Percentiles rank a stretch among this genome's conserved stretches.
These are phyloP conservation scores for Phytophthora lateralis DNA, from an alignment of 352 stramenopile genomes.

Conservation along the genomic window DNA sequence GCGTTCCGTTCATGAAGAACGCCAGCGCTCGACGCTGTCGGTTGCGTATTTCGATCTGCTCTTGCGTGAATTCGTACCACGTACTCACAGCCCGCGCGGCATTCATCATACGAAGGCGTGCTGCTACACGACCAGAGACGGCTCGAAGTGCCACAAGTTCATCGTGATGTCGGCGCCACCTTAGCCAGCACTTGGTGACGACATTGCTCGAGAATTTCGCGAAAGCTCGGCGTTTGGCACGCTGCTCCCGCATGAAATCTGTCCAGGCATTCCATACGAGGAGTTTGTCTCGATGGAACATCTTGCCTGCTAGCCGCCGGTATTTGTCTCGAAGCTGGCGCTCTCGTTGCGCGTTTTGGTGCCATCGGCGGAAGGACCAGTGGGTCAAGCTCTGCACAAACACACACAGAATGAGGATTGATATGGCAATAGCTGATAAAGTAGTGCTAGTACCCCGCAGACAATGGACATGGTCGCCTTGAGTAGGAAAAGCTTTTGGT, in stretches of 20 bases:
- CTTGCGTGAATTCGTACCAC: conserved; percentile 71
- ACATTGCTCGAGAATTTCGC: conserved; percentile 66
- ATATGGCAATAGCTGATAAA: conserved; percentile 3
- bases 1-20: conserved; percentile 65
- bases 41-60: conserved; percentile 55
- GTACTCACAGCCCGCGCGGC: conserved; percentile 52
- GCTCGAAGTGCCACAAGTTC: conserved; percentile 41
- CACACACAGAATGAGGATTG: not conserved
- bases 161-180: conserved; percentile 56
- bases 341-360: conserved; percentile 42
- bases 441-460: conserved; percentile 43
- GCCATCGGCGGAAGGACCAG: conserved; percentile 78
- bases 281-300: conserved; percentile 62
- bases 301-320: conserved; percentile 46
- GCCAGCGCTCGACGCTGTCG: conserved; percentile 56
- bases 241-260: conserved; percentile 57
- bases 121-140: conserved; percentile 49
- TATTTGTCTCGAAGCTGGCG: conserved; percentile 55
- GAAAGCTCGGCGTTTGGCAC: conserved; percentile 60
- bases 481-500: conserved; percentile 74
- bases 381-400: conserved; percentile 54
- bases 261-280: conserved; percentile 65
- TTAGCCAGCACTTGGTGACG: conserved; percentile 66
- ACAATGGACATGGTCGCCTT: conserved; percentile 75
- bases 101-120: conserved; percentile 49